These are phyloP conservation scores for Mrakia blollopis DNA, from an alignment of 768 basidiomycete species.

Conservation along the genomic window DNA sequence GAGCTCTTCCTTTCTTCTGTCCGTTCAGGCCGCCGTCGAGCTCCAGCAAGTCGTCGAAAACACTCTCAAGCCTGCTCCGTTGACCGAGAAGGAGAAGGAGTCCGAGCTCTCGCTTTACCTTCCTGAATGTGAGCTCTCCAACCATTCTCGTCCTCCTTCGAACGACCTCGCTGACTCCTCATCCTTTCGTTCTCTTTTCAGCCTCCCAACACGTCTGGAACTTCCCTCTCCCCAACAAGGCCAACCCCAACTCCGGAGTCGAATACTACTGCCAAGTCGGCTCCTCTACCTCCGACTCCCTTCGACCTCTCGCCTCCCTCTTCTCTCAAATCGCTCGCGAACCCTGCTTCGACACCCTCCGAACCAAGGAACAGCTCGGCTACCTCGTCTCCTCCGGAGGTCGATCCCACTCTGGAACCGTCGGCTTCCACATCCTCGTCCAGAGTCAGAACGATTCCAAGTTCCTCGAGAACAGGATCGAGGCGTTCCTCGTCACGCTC, in stretches of 20 bases:
- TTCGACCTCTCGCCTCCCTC: slow-evolving; percentile 64
- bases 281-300: slow-evolving; percentile 56
- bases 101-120: slow-evolving; percentile 57
- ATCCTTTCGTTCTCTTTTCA: slow-evolving; percentile 40
- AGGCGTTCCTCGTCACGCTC: slow-evolving; percentile 75
- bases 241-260: slow-evolving; percentile 79
- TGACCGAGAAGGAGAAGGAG: slow-evolving; percentile 56
- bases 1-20: slow-evolving; percentile 22
- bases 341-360: slow-evolving; percentile 81
- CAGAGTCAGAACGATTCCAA: slow-evolving; percentile 78
- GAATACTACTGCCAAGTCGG: slow-evolving; percentile 83
- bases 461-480: slow-evolving; percentile 81
- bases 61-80: slow-evolving; percentile 55
- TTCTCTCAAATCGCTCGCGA: slow-evolving; percentile 82
- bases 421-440: slow-evolving; percentile 74
- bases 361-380: slow-evolving; percentile 92
- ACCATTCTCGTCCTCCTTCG: neutral
- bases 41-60: slow-evolving; percentile 68
- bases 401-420: slow-evolving; percentile 57
- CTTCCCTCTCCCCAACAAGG: slow-evolving; percentile 65
- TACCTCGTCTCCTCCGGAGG: slow-evolving; percentile 63
- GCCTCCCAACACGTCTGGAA: slow-evolving; percentile 68
- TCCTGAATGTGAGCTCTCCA: slow-evolving; percentile 55
- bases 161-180: neutral
- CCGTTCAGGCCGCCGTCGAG: slow-evolving; percentile 63